Evolutionary conservation across 1,284 basidiomycete species (phyloP), one percentile per base, ranked within the genome.

Genomic region (Exobasidium rhododendri): DNA sequence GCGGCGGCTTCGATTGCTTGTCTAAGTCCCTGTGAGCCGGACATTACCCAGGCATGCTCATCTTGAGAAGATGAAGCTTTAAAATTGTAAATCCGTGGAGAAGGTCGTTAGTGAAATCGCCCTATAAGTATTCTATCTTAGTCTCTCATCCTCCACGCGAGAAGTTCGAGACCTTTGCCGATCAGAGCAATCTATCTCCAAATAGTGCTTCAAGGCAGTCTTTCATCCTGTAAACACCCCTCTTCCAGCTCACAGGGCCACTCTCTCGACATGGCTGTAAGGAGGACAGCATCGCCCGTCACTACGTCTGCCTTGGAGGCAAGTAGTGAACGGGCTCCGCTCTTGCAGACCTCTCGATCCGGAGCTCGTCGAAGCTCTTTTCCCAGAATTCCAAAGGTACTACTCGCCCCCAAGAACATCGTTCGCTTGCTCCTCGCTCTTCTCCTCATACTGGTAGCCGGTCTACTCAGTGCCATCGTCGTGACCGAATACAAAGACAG

Each of bases 401-500:
- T 40, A 17, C 35, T 40, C 17, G 10, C 17, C 17, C 35, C 35
- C 7, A 55, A 55, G 17, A 20, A 20, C 3, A 32, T 55, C 11
- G 28, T 55, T 22, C 20, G 29, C 4, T 14, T 20, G 3, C 17
- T 55, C 3, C 20, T 22, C n/a, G 13, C 26, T n/a, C 28, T 55
- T 6, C 29, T 55, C 14, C 13, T 29, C 14, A 13, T 55, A n/a
- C 30, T 55, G 14, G 28, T 31, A 22, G n/a, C 29, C 30, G 52
- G 20, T 43, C 20, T 55, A 29, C 17, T 55, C 13, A 20, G n/a
- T 20, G 52, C 52, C 20, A 55, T 55, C 3, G 28, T 55, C 20
- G 30, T 55, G 28, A 26, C 31, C 31, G 52, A 55, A 26, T 14
- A 17, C 28, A 55, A 30, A 44, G 52, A 55, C 28, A 55, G 52